Evolutionary conservation across 2,329 filamentous ascomycete genomes (phyloP), one percentile per base, ranked within the genome.

Genomic region (Aurifilum marmelostoma): DNA sequence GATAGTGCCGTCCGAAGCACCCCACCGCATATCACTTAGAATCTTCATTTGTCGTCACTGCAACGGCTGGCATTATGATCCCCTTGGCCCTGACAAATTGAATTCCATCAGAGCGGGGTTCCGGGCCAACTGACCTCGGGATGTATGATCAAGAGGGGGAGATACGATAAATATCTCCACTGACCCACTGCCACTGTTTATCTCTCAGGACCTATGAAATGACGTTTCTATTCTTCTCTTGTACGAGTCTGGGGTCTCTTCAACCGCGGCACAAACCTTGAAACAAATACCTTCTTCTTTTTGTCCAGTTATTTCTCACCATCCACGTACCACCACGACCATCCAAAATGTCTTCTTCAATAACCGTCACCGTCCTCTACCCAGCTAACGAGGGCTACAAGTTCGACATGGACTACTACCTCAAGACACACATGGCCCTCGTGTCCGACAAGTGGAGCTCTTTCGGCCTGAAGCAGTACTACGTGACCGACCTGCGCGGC

Each of bases 341-440:
- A 54, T 18, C 37, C 63, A 69, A 61, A 34, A 70, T 71, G 69
- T 60, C 70, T 66, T 34, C 60, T 56, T n/a, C 66, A 14, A 41
- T 58, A 29, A 63, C 65, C 69, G 52, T 76, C 65, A 75, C 74
- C 39, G 75, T 80, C 37, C 67, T 81, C 56, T 86, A 85, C 74
- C 81, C 83, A 4, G 74, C 76, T 62, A 79, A 76, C n/a, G 73
- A 75, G 50, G 77, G 76, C 70, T 68, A 73, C n/a, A 80, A 72
- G 14, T 86, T 85, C 77, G 75, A 86, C 76, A 76, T 83, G 72
- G 77, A 83, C 43, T 86, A 85, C 79, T 86, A 85, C 74, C 73
- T 84, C 50, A 67, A 73, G 3, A 79, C 71, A 27, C 83, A 86
- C 77, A 83, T 86, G 80, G 79, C 80, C 1, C 75, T 85, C 2